Base-by-base conservation (phyloP, 2,329 filamentous ascomycete genomes). In the Hymenoscyphus scutula region DNA sequence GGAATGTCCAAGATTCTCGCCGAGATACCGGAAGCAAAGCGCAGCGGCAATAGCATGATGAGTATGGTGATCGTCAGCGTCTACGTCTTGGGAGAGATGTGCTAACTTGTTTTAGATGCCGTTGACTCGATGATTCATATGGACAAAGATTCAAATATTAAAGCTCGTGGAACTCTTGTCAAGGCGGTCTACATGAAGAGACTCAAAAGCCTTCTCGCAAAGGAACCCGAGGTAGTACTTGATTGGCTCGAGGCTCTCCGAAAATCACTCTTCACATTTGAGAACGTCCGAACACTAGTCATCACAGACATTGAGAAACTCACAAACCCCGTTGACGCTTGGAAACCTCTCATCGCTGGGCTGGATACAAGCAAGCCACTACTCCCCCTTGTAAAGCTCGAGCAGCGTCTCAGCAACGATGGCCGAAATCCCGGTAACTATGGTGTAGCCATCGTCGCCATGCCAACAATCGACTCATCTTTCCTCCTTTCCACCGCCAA, bases 391-490 rank as follows among this genome's bases (percentile, higher is more conserved):
- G 85, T 89, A 63, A 84, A 87, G 67, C 85, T 88, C 8, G 81
- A 84, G 58, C 83, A 85, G 45, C 82, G 92, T n/a, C 85, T 97
- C 60, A 96, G 86, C 66, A 80, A 85, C 0, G 86, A 91, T 60
- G 95, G 92, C 17, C 82, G 83, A 59, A 85, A 84, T 6, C 90
- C 93, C 0, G 95, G 95, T 15, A 84, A 85, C 5, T 82, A 90
- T 38, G 86, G 86, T 34, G 86, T 89, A 34, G 89, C 91, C 68
- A 84, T 99, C 60, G 85, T 98, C 25, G 92, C 95, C 17, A 95
- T 99, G 87, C 86, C 91, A 0, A 90, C 92, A 0, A 89, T 97
- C 58, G 95, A 99, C 77, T 96, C 91, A 53, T 97, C 93, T 1
- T 98, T 92, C 77, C 89, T 89, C 27, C 85, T 93, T 64, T 87